Evolutionary conservation across 306 rosid genomes (phyloP).

Genomic region (Fragaria iinumae): DNA sequence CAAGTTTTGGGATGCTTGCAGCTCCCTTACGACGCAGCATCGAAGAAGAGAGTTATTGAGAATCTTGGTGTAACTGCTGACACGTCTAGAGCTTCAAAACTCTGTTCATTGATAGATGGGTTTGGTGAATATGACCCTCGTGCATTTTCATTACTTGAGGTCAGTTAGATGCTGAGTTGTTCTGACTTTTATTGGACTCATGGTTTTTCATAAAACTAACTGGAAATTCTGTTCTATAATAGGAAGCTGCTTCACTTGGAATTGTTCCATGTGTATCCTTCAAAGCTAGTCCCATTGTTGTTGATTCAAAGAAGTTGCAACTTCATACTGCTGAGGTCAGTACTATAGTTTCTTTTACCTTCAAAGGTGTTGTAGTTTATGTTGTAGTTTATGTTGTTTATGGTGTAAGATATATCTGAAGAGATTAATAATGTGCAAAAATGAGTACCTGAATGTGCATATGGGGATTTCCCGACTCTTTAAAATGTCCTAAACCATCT

Average conservation of each 20-base stretch:
- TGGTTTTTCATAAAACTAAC: constrained; percentile 16
- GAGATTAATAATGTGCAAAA: neutral
- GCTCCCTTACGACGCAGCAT: constrained; percentile 57
- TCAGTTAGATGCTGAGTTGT: constrained; percentile 40
- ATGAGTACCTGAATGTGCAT: neutral
- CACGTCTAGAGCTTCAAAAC: constrained; percentile 52
- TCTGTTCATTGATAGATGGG: constrained; percentile 77
- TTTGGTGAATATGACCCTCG: constrained; percentile 97
- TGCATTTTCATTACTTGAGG: constrained; percentile 85
- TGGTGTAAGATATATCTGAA: constrained; percentile 21
- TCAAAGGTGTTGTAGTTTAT: constrained; percentile 14
- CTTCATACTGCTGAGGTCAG: constrained; percentile 80
- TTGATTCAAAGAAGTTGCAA: constrained; percentile 63
- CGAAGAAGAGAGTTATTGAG: constrained; percentile 67
- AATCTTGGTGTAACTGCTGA: constrained; percentile 59
- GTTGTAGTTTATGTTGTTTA: constrained; percentile 5
- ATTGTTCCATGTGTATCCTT: constrained; percentile 72
- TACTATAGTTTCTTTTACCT: constrained; percentile 20
- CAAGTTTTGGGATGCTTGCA: constrained; percentile 89
- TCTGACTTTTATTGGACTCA: constrained; percentile 6
- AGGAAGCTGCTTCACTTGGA: constrained; percentile 97
- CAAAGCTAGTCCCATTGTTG: constrained; percentile 66
- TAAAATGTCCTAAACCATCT: neutral
- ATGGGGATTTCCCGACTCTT: neutral
- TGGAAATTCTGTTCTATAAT: constrained; percentile 27